phyloP scores from a whole-genome alignment of 345 rosid genomes.

The Balakata baccata region DNA sequence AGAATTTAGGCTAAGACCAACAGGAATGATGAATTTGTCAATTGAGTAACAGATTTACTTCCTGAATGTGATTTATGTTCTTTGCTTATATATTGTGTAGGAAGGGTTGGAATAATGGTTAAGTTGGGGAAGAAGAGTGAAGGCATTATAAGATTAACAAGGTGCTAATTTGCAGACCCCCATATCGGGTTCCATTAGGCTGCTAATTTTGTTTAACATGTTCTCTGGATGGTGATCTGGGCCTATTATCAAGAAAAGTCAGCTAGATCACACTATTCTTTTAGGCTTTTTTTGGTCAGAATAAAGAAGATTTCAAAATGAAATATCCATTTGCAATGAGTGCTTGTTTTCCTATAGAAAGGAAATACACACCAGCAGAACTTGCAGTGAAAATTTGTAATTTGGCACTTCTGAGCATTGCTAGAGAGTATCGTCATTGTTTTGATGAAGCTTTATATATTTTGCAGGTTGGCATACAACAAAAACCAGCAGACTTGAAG shows the following conservation, averaged over 20 bases:
- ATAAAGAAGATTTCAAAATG: no score
- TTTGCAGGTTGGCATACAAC: conserved; percentile 75
- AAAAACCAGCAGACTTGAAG: conserved; percentile 72
- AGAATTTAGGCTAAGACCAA: neutral
- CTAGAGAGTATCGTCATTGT: neutral
- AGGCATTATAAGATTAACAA: neutral
- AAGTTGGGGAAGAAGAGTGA: neutral
- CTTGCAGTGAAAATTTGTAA: neutral
- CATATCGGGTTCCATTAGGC: neutral
- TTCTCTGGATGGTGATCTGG: neutral
- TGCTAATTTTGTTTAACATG: neutral
- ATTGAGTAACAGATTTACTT: neutral
- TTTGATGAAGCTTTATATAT: neutral
- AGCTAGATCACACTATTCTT: neutral
- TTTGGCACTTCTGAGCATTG: neutral
- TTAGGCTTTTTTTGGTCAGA: neutral
- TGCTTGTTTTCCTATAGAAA: neutral
- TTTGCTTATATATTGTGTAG: neutral
- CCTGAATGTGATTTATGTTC: neutral
- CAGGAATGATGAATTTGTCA: neutral
- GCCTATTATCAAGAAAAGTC: neutral
- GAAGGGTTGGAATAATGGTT: neutral
- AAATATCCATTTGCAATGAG: neutral
- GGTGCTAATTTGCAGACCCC: neutral
- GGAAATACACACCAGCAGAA: neutral